These are phyloP conservation scores for Aurifilum marmelostoma DNA, from an alignment of 2,329 filamentous ascomycete species.

Conservation along the genomic window DNA sequence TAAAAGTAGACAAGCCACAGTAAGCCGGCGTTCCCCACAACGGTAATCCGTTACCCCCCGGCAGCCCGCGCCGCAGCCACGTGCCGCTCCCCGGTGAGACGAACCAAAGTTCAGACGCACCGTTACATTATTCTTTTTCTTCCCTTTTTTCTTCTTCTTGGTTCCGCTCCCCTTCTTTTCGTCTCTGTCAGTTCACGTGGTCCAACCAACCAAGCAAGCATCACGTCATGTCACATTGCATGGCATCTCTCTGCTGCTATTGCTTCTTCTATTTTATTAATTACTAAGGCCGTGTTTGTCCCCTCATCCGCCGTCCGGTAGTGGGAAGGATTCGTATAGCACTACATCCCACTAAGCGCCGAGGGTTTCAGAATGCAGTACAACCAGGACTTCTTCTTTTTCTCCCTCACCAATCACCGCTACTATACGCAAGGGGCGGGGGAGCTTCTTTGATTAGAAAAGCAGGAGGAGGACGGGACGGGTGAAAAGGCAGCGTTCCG, in stretches of 20 bases:
- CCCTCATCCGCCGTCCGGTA: too few relatives aligned
- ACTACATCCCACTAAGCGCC: too few relatives aligned
- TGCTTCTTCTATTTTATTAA: neutral
- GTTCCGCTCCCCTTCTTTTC: neutral
- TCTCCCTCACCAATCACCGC: too few relatives aligned
- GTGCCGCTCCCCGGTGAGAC: neutral
- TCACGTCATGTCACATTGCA: neutral
- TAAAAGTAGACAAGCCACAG: neutral
- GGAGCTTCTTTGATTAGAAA: too few relatives aligned
- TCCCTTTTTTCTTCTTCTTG: neutral
- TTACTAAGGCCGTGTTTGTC: neutral
- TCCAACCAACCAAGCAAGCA: neutral
- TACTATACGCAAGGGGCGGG: too few relatives aligned
- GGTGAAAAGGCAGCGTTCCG: neutral
- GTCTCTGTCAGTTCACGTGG: neutral
- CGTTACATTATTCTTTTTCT: neutral
- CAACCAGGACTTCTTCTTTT: too few relatives aligned
- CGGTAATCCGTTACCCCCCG: neutral
- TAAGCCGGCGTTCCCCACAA: neutral
- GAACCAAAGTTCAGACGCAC: neutral
- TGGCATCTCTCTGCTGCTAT: neutral
- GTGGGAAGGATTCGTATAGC: too few relatives aligned
- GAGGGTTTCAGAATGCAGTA: too few relatives aligned
- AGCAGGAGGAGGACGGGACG: neutral
- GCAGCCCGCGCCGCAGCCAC: neutral